Conservation (phyloP, 2,329 filamentous ascomycete genomes). For the Tolypocladium endophyticum region DNA sequence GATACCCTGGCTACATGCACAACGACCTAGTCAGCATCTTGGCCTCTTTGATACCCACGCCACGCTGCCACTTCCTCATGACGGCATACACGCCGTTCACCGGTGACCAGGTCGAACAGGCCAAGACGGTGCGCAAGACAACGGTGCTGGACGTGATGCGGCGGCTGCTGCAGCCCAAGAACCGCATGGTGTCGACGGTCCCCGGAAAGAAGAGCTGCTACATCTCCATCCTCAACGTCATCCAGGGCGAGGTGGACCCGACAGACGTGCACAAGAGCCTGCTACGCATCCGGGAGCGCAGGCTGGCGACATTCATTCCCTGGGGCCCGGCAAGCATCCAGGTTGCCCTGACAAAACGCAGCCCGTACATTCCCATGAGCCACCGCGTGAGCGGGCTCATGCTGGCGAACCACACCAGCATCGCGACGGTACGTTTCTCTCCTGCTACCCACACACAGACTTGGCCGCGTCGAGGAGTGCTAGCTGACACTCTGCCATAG, state of each 20-base stretch:
- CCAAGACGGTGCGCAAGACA: constrained; percentile 95
- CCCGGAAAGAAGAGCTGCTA: constrained; percentile 97
- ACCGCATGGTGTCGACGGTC: constrained; percentile 95
- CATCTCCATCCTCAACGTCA: constrained; percentile 97
- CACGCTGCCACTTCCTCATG: constrained; percentile 95
- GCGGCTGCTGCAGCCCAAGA: constrained; percentile 89
- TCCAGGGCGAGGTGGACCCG: constrained; percentile 95
- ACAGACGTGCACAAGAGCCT: constrained; percentile 98
- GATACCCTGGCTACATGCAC: constrained; percentile 99
- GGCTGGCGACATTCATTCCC: constrained; percentile 91
- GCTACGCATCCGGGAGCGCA: constrained; percentile 86
- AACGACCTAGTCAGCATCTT: constrained; percentile 97
- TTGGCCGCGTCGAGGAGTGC: neutral
- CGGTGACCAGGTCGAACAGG: constrained; percentile 89
- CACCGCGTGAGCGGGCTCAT: constrained; percentile 93
- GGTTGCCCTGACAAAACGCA: constrained; percentile 91
- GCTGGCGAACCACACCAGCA: constrained; percentile 96
- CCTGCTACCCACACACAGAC: neutral
- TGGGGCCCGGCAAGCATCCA: constrained; percentile 98
- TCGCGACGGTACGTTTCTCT: constrained; percentile 60
- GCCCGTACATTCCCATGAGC: constrained; percentile 87
- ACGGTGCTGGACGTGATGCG: constrained; percentile 98
- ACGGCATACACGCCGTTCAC: constrained; percentile 98
- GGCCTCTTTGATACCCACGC: constrained; percentile 90
- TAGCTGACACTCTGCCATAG: constrained; percentile 18